Base-by-base conservation (phyloP, 441 rosid genomes). In the Pelargonium cotyledonis region DNA sequence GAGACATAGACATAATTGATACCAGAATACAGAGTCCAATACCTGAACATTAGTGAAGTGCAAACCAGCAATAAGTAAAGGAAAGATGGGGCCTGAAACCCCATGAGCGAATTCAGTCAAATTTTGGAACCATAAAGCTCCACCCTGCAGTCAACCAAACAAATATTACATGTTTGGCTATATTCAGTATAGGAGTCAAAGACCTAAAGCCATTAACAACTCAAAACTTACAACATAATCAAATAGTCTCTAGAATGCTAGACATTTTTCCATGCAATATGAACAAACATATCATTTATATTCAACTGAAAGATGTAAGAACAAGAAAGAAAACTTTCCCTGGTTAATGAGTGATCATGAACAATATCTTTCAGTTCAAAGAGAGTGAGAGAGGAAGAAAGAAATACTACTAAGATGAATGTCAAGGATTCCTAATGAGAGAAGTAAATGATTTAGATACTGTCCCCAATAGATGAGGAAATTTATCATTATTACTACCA, bases 101-200 rank as follows among this genome's bases (percentile, higher is more conserved):
- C 91, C 88, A 57, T 73, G 85, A 65, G 96, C 84, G 41, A 74
- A 70, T 74, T 80, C 93, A 68, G 92, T 83, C 86, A 95, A 80
- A 82, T 91, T 83, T 75, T 88, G 87, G 84, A 95, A 95, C 98
- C 99, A 95, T 43, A 92, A 81, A 74, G 86, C 74, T 72, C 99
- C 99, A 51, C 99, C 98, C 98, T 95, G 88, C 65, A 84, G 78
- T 77, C 40, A 68, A 68, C 75, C 71, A 71, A 62, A 72, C 10
- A 43, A 69, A 46, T 67, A 60, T 53, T 63, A 41, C 57, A 78
- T 63, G 0, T 71, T 66, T 23, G 65, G 43, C 35, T 43, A 61
- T 53, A 72, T 72, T 53, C 43, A 53, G 46, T 31, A 19, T 0
- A 55, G 49, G 68, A 58, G 65, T 10, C 49, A 12, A 57, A 35